phyloP scores from a whole-genome alignment of 257 asterid genomes.

The Handroanthus guayacan region DNA sequence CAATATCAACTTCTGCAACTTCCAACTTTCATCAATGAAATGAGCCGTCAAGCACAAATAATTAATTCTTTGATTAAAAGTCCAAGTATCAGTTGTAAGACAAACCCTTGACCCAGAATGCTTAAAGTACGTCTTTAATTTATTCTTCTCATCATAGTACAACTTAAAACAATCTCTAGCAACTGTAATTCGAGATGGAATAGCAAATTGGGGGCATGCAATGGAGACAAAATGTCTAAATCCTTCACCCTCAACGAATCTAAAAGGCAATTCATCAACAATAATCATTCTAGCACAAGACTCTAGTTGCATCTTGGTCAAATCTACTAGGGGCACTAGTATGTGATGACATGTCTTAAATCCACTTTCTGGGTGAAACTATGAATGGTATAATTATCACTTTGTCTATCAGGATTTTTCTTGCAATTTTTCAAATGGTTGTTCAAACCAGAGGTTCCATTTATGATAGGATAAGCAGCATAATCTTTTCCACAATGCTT shows the following conservation, averaged over 20 bases:
- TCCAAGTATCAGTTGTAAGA: neutral
- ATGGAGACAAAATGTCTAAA: neutral
- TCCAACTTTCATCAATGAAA: neutral
- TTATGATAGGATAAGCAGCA: neutral
- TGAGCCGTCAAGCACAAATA: neutral
- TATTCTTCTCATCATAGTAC: no score
- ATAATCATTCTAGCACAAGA: neutral
- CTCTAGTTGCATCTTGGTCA: neutral
- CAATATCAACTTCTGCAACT: neutral
- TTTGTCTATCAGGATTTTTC: no score
- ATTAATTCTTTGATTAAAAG: neutral
- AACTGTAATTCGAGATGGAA: neutral
- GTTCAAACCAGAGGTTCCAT: neutral
- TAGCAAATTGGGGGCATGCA: neutral
- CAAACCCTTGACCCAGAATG: neutral
- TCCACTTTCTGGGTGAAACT: no score
- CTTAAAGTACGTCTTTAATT: neutral
- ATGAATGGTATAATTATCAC: no score
- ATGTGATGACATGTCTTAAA: no score
- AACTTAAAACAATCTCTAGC: neutral
- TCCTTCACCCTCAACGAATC: neutral
- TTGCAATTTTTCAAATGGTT: no score
- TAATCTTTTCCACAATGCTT: neutral
- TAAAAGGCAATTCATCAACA: no score
- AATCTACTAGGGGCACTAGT: no score